phyloP scores from a whole-genome alignment of 164 flowering plant species.

The Annona cherimola region DNA sequence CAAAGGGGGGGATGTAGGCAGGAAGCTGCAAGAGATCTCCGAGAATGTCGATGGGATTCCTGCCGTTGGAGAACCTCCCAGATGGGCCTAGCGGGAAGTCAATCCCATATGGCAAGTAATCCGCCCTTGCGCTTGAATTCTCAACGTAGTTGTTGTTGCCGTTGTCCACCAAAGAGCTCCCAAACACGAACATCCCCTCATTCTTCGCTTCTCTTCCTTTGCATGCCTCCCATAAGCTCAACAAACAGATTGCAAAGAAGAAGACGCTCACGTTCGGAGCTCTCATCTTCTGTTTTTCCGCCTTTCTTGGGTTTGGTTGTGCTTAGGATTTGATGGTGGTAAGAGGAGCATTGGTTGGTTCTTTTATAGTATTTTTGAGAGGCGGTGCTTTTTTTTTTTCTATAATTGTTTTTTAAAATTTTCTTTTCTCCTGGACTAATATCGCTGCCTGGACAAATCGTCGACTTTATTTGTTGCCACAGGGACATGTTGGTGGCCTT shows the following conservation, averaged over 20 bases:
- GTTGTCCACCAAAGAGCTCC: slow-evolving; percentile 71
- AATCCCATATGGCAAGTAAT: slow-evolving; percentile 58
- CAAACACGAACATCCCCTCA: slow-evolving; percentile 71
- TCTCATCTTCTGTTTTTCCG: background rate
- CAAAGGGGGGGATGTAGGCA: slow-evolving; percentile 31
- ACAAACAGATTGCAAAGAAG: background rate
- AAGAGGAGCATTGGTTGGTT: too few species aligned
- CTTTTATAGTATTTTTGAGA: too few species aligned
- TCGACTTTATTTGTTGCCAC: too few species aligned
- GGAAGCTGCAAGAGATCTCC: slow-evolving; percentile 41
- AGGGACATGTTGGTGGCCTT: too few species aligned
- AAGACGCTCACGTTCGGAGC: background rate
- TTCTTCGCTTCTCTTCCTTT: background rate
- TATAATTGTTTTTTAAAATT: too few species aligned
- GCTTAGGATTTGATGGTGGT: background rate
- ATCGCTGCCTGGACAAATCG: too few species aligned
- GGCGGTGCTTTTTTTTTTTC: background rate
- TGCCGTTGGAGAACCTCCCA: slow-evolving; percentile 64
- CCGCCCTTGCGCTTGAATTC: slow-evolving; percentile 33
- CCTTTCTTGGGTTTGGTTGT: background rate
- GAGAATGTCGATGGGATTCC: slow-evolving; percentile 44
- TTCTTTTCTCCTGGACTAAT: too few species aligned
- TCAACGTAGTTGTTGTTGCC: slow-evolving; percentile 63
- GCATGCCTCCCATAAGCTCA: background rate
- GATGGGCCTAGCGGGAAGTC: slow-evolving; percentile 58